phyloP scores from a whole-genome alignment of 306 rosid species.

The Lathyrus tuberosus region DNA sequence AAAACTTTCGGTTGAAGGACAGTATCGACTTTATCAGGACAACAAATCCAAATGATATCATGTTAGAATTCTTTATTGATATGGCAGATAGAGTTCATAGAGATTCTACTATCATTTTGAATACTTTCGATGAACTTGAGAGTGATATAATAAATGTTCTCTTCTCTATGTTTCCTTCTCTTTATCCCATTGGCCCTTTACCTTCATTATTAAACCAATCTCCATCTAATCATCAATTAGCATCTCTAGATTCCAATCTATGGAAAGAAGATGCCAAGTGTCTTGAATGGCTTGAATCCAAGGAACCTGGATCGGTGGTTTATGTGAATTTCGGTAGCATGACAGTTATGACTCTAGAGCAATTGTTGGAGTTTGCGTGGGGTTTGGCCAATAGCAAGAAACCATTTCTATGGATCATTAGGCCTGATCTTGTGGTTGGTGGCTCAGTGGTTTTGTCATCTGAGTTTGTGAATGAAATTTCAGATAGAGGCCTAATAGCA shows the following conservation, averaged over 20 bases:
- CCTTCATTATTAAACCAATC: neutral
- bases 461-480: neutral
- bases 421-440: neutral
- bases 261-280: conserved; percentile 9
- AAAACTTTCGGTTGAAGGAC: neutral
- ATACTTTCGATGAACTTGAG: neutral
- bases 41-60: neutral
- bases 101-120: neutral
- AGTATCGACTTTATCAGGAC: neutral
- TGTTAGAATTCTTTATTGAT: neutral
- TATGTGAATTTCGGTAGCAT: neutral
- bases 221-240: neutral
- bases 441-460: neutral
- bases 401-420: neutral
- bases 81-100: neutral
- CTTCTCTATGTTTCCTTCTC: neutral
- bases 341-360: neutral
- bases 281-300: neutral
- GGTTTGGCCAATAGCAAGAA: neutral
- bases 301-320: neutral
- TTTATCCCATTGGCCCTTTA: neutral
- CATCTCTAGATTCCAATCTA: neutral
- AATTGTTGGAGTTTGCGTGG: neutral
- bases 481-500: neutral
- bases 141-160: neutral